phyloP scores from a whole-genome alignment of 2,329 filamentous ascomycete genomes.

The Chaetomium globosum region DNA sequence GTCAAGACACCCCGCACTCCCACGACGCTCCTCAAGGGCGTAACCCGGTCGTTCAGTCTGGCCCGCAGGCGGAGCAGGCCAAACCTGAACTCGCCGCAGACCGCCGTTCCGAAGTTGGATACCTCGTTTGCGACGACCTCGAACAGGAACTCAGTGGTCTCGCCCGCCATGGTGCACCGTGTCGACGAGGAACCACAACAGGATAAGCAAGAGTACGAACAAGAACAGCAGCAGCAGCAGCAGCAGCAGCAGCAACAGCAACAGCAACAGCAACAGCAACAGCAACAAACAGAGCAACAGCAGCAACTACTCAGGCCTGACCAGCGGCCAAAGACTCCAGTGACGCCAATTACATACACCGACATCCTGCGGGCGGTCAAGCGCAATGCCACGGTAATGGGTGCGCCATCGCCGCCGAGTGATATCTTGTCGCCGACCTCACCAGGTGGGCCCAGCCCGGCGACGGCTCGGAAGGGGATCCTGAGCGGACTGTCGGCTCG shows the following conservation, averaged over 20 bases:
- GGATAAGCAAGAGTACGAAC: not conserved
- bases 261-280: conserved; percentile 12
- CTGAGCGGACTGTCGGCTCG: conserved; percentile 37
- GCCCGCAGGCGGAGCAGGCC: conserved; percentile 59
- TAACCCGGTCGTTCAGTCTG: conserved; percentile 56
- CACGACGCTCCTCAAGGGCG: conserved; percentile 50
- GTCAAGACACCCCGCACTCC: conserved; percentile 50
- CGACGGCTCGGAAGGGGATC: conserved; percentile 32
- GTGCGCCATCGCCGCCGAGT: conserved; percentile 32
- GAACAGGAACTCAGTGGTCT: conserved; percentile 1
- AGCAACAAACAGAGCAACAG: not conserved
- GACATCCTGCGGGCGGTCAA: conserved; percentile 51
- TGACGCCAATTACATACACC: conserved; percentile 50
- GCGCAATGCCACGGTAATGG: conserved; percentile 45
- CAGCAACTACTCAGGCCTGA: conserved; percentile 35
- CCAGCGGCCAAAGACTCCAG: conserved; percentile 34
- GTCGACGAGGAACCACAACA: conserved; percentile 28
- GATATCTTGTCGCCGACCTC: conserved; percentile 32
- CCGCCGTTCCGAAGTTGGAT: conserved; percentile 18
- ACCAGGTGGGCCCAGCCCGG: conserved; percentile 12
- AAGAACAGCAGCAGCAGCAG: not conserved
- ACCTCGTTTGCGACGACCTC: conserved; percentile 10
- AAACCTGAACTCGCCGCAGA: conserved; percentile 43
- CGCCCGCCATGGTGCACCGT: conserved; percentile 1
- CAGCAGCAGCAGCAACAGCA: not conserved